Conservation (phyloP, 2,329 filamentous ascomycete genomes). For the Fusarium gaditjirri region DNA sequence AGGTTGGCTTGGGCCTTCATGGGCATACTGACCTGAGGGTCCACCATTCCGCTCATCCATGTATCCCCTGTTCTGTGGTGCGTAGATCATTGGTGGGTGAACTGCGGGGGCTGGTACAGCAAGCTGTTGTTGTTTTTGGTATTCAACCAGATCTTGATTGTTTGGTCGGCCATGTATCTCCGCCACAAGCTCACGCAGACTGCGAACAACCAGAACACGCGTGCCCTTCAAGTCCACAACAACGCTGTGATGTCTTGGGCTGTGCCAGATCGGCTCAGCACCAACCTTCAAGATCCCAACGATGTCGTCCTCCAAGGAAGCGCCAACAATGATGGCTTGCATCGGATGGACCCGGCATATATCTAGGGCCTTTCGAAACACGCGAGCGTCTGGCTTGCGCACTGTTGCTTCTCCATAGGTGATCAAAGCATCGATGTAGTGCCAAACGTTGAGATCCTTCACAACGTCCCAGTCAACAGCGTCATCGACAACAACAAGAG, state of each 20-base stretch:
- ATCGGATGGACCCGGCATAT: background rate
- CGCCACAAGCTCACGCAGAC: background rate
- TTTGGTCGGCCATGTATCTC: background rate
- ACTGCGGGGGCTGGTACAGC: background rate
- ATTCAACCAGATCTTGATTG: background rate
- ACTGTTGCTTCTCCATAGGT: rapidly evolving
- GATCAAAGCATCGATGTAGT: background rate
- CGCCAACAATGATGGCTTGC: background rate
- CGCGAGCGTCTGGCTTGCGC: background rate
- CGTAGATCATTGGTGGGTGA: background rate
- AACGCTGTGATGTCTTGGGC: rapidly evolving
- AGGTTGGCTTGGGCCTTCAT: background rate
- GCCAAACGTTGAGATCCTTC: background rate
- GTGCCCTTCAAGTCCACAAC: rapidly evolving
- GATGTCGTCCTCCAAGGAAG: background rate
- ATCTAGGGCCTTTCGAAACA: background rate
- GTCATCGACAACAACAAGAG: background rate
- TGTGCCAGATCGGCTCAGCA: background rate
- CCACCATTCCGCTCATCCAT: rapidly evolving
- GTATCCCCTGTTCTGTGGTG: background rate
- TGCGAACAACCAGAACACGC: background rate
- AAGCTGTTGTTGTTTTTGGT: background rate
- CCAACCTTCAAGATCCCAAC: background rate
- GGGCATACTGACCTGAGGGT: rapidly evolving
- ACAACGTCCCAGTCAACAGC: background rate